phyloP scores from a whole-genome alignment of 1,139 yeast species.

The Yamadazyma triangularis region DNA sequence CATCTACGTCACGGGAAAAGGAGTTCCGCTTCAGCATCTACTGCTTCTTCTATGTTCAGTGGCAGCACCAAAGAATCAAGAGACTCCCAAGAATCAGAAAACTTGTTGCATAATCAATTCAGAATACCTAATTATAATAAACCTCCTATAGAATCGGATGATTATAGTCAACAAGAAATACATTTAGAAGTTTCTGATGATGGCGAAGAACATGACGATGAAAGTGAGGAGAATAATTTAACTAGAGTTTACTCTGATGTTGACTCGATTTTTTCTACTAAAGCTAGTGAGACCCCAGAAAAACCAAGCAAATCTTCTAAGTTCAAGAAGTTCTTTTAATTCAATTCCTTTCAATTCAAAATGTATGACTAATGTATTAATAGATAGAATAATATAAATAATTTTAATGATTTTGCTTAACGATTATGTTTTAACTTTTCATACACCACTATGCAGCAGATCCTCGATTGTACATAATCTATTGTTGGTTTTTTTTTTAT shows the following conservation, averaged over 20 bases:
- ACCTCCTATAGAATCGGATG: neutral
- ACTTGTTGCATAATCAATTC: conserved; percentile 1
- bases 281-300: conserved; percentile 3
- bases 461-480: too few species aligned
- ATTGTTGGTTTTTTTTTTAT: too few species aligned
- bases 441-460: too few species aligned
- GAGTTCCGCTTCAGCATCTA: conserved; percentile 2
- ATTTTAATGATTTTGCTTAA: too few species aligned
- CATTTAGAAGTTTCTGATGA: conserved; percentile 1
- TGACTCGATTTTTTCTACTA: conserved; percentile 14
- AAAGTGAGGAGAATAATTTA: conserved; percentile 8
- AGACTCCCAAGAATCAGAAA: neutral
- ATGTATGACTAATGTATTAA: neutral
- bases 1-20: neutral
- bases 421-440: too few species aligned
- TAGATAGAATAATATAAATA: neutral
- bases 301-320: neutral
- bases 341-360: too few species aligned
- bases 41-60: conserved; percentile 1
- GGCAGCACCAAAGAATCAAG: neutral
- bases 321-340: neutral
- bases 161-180: neutral
- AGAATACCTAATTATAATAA: conserved; percentile 4
- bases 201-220: conserved; percentile 8
- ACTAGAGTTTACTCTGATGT: conserved; percentile 16